A percentile compares a stretch with the other conserved stretches of the same genome.
Conservation (phyloP, 805 yeast genomes). For the Yarrowia keelungensis region DNA sequence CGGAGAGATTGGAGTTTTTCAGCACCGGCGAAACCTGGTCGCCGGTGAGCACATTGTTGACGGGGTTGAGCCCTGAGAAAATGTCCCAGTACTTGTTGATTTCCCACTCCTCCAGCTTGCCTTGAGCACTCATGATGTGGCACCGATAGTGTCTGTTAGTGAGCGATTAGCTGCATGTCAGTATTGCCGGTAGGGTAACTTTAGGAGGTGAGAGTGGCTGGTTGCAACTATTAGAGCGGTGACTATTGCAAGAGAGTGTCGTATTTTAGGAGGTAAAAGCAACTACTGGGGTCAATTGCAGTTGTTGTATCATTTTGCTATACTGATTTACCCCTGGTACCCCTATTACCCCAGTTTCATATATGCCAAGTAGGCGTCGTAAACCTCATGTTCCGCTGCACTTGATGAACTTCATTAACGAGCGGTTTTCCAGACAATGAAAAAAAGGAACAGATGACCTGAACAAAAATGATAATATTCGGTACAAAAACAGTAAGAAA, state of each 20-base stretch:
- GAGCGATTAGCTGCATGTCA: slow-evolving; percentile 34
- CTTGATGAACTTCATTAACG: too few species aligned
- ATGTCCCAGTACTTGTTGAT: slow-evolving; percentile 98
- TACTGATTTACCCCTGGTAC: too few species aligned
- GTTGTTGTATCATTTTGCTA: too few species aligned
- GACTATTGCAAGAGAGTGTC: too few species aligned
- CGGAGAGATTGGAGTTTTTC: slow-evolving; percentile 84
- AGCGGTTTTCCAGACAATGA: too few species aligned
- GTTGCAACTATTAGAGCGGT: neutral
- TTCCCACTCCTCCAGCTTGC: slow-evolving; percentile 86
- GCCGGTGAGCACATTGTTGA: slow-evolving; percentile 77
- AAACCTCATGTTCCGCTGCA: slow-evolving; percentile 5
- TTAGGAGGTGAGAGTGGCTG: slow-evolving; percentile 2
- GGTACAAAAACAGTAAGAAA: too few species aligned
- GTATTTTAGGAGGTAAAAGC: too few species aligned
- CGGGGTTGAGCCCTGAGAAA: slow-evolving; percentile 87
- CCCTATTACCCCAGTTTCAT: too few species aligned
- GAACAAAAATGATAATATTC: too few species aligned
- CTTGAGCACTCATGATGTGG: slow-evolving; percentile 39
- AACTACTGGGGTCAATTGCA: too few species aligned
- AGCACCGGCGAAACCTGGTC: slow-evolving; percentile 85
- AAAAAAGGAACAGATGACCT: too few species aligned
- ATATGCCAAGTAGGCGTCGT: neutral
- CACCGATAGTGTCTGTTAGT: slow-evolving; percentile 36
- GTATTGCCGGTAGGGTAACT: slow-evolving; percentile 30